Conservation (phyloP, 495 filamentous ascomycete species). For the Talaromyces ruber region DNA sequence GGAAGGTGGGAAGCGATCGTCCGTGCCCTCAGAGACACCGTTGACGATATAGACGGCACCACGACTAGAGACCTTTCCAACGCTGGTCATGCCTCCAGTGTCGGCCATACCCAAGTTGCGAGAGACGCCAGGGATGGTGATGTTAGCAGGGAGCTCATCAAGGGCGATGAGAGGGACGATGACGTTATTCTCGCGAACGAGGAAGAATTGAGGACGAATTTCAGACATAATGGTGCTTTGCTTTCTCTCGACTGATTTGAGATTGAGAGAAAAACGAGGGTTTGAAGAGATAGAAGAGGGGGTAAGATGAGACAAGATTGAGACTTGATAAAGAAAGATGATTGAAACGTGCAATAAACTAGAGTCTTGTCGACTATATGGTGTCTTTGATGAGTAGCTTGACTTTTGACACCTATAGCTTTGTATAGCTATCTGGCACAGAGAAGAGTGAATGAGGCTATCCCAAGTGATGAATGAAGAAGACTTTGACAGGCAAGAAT, state of each 20-base stretch:
- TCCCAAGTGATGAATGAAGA: neutral
- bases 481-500: neutral
- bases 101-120: constrained; percentile 23
- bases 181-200: constrained; percentile 46
- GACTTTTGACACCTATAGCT: neutral
- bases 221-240: constrained; percentile 15
- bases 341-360: constrained; percentile 2
- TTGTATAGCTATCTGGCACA: neutral
- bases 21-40: constrained; percentile 8
- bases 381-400: neutral
- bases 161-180: constrained; percentile 56
- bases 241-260: constrained; percentile 4
- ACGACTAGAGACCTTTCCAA: constrained; percentile 25
- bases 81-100: constrained; percentile 37
- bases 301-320: constrained; percentile 7
- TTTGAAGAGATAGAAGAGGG: constrained; percentile 4
- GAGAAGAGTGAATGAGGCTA: neutral
- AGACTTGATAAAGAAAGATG: constrained; percentile 8
- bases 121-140: constrained; percentile 27
- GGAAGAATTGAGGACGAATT: constrained; percentile 40
- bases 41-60: constrained; percentile 27
- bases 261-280: constrained; percentile 3
- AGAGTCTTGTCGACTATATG: neutral
- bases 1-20: neutral
- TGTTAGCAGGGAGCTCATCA: constrained; percentile 48